phyloP scores from a whole-genome alignment of 805 yeast species.

The Blastobotrys terrestris region DNA sequence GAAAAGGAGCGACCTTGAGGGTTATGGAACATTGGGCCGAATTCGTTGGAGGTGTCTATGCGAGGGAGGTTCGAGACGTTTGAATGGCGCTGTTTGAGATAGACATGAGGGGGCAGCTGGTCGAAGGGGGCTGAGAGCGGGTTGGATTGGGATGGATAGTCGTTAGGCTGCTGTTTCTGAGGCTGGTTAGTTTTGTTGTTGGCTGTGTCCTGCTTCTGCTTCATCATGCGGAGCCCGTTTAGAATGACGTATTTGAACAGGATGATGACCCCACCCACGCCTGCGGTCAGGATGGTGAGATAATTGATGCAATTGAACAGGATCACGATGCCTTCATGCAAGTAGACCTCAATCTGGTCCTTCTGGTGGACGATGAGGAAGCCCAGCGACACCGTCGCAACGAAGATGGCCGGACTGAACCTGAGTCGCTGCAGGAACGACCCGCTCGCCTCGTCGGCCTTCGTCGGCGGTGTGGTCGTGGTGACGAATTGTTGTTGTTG shows the following conservation, averaged over 20 bases:
- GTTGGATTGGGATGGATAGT: not conserved
- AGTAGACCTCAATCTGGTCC: constrained; percentile 14
- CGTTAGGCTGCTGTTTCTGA: not conserved
- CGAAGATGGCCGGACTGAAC: constrained; percentile 15
- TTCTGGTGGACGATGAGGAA: constrained; percentile 15
- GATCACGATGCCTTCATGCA: constrained; percentile 10
- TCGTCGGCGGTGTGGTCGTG: not conserved
- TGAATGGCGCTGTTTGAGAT: not conserved
- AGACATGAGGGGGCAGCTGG: not conserved
- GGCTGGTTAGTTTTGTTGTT: not conserved
- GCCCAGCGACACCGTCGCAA: constrained; percentile 17
- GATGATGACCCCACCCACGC: not conserved
- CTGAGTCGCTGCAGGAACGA: not conserved
- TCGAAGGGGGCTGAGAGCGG: not conserved
- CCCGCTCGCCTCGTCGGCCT: not conserved
- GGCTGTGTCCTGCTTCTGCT: not conserved
- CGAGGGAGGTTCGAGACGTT: not conserved
- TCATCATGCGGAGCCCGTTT: not conserved
- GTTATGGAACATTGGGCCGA: not conserved
- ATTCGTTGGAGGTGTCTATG: not conserved
- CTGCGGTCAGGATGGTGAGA: not conserved
- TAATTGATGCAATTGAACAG: constrained; percentile 11
- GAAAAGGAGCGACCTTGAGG: constrained; percentile 1
- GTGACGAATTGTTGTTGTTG: not conserved
- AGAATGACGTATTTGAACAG: not conserved